These are phyloP conservation scores for Arthrobotrys entomopaga DNA, from an alignment of 2,329 filamentous ascomycete species.

Conservation along the genomic window DNA sequence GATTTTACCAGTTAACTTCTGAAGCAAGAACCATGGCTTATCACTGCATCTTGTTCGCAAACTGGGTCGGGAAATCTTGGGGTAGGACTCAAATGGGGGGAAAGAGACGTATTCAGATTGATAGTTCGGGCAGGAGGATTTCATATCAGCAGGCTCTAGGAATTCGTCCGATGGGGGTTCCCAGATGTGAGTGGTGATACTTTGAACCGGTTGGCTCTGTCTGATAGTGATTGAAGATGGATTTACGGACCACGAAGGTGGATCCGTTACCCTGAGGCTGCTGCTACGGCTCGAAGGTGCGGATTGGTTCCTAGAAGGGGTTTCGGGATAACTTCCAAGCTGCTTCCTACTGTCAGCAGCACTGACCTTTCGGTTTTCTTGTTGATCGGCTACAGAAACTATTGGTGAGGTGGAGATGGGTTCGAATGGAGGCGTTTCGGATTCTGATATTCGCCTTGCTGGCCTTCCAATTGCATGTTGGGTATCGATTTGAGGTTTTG, in stretches of 20 bases:
- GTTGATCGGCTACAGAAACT: neutral
- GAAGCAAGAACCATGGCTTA: constrained; percentile 53
- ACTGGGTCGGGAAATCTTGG: constrained; percentile 28
- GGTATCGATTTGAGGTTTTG: constrained; percentile 9
- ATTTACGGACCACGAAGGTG: constrained; percentile 27
- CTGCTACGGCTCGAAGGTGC: constrained; percentile 18
- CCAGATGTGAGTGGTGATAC: constrained; percentile 42
- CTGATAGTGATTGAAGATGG: constrained; percentile 33
- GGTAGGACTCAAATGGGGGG: constrained; percentile 41
- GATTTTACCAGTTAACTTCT: constrained; percentile 46
- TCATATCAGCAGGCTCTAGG: neutral
- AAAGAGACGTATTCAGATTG: constrained; percentile 47
- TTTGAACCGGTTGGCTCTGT: constrained; percentile 23
- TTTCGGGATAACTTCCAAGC: constrained; percentile 20
- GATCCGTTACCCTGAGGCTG: constrained; percentile 20
- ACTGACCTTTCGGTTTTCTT: constrained; percentile 37
- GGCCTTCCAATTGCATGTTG: neutral
- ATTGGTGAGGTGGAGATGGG: neutral
- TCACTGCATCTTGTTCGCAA: constrained; percentile 49
- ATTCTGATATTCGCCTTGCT: no score
- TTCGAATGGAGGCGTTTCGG: no score
- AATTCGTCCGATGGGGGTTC: constrained; percentile 20
- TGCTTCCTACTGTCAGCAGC: constrained; percentile 25
- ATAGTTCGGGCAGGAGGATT: neutral
- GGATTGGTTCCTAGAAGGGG: constrained; percentile 23